Percentiles rank a stretch among this genome's conserved stretches.
These are phyloP conservation scores for Thelonectria discophora DNA, from an alignment of 2,329 filamentous ascomycete genomes.

Conservation along the genomic window DNA sequence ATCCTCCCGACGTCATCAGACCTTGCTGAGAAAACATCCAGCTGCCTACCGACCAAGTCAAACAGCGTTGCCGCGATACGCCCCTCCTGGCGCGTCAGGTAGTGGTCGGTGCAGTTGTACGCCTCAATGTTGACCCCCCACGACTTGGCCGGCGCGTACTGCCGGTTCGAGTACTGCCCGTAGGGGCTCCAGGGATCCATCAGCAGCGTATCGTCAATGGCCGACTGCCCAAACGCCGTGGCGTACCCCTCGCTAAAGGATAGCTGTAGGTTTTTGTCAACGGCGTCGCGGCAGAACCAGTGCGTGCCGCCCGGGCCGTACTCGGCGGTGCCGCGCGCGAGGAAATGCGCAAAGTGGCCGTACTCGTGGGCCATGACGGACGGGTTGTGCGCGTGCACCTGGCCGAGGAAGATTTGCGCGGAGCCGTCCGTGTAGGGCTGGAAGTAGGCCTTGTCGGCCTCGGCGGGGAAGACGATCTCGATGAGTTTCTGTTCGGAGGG, in stretches of 20 bases:
- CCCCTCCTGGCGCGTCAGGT: neutral
- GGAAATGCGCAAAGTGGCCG: conserved; percentile 4
- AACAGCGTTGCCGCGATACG: neutral
- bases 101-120: neutral
- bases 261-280: neutral
- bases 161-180: conserved; percentile 1
- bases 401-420: neutral
- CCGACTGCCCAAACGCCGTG: neutral
- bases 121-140: neutral
- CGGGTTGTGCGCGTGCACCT: conserved; percentile 3
- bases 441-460: neutral
- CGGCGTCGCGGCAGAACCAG: neutral
- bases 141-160: neutral
- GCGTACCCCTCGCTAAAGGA: conserved; percentile 2
- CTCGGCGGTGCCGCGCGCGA: neutral
- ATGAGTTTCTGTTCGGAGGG: neutral
- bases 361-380: conserved; percentile 14
- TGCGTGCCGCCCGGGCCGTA: neutral
- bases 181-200: neutral
- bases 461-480: neutral
- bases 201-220: neutral
- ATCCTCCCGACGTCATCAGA: neutral
- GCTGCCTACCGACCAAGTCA: neutral
- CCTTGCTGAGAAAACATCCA: neutral
- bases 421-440: neutral